A percentile compares a stretch with the other conserved stretches of the same genome.
phyloP scores from a whole-genome alignment of 768 basidiomycete genomes.

The Leccinum pellstonianum region DNA sequence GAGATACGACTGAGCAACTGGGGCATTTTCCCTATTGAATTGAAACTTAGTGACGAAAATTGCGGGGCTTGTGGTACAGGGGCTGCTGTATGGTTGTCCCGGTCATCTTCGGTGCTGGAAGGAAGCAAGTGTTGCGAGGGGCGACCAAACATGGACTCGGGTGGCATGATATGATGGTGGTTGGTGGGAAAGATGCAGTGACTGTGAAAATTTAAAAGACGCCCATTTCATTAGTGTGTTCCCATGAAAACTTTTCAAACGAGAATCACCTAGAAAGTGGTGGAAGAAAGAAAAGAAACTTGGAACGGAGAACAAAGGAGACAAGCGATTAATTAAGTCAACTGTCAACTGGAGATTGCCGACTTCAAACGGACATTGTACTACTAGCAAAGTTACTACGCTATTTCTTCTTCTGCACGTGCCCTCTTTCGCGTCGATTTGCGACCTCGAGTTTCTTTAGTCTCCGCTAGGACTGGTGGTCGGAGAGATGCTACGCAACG shows the following conservation, averaged over 20 bases:
- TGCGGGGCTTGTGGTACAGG: conserved; percentile 17
- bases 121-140: conserved; percentile 28
- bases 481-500: conserved; percentile 35
- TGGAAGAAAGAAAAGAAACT: background rate
- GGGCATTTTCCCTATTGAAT: conserved; percentile 53
- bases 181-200: conserved; percentile 14
- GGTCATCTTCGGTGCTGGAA: background rate
- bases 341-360: conserved; percentile 15
- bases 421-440: conserved; percentile 32
- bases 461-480: conserved; percentile 40
- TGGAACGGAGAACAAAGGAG: background rate
- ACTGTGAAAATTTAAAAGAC: conserved; percentile 11
- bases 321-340: background rate
- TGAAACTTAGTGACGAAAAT: conserved; percentile 41
- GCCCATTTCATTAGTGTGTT: conserved; percentile 1
- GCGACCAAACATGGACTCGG: conserved; percentile 30
- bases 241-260: background rate
- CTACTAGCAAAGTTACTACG: background rate
- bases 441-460: conserved; percentile 44
- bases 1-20: conserved; percentile 52
- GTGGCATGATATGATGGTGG: conserved; percentile 19
- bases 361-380: background rate
- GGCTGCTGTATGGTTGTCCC: conserved; percentile 1
- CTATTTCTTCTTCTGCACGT: background rate
- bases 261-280: conserved; percentile 14